These are phyloP conservation scores for Pulveroboletus ravenelii DNA, from an alignment of 768 basidiomycete genomes.

Conservation along the genomic window DNA sequence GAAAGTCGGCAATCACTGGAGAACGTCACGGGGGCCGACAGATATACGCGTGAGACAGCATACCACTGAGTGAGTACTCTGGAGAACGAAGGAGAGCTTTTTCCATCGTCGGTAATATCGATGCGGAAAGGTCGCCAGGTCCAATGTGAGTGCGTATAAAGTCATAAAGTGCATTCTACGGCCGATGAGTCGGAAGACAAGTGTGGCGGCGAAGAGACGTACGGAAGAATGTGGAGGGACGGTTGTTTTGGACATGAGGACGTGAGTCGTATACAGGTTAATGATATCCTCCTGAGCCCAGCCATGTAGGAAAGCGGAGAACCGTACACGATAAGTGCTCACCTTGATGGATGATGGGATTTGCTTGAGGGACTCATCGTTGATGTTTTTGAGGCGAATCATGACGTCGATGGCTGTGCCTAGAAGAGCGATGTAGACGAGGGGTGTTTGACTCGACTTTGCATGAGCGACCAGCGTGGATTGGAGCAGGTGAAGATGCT, in stretches of 20 bases:
- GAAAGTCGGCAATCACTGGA: constrained; percentile 55
- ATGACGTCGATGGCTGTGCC: constrained; percentile 69
- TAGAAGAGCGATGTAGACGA: constrained; percentile 47
- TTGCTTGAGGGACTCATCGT: constrained; percentile 35
- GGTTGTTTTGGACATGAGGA: constrained; percentile 64
- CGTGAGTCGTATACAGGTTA: constrained; percentile 49
- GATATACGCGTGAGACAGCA: constrained; percentile 13
- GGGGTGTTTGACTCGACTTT: constrained; percentile 44
- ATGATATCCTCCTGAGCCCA: constrained; percentile 50
- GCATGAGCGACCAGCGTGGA: constrained; percentile 46
- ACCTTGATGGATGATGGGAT: constrained; percentile 48
- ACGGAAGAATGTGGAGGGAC: constrained; percentile 61
- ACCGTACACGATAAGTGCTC: neutral
- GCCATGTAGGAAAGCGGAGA: neutral
- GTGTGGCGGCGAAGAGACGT: constrained; percentile 17
- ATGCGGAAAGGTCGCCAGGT: constrained; percentile 45
- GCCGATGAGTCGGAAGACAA: constrained; percentile 7
- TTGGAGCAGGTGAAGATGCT: constrained; percentile 47
- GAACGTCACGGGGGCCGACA: neutral
- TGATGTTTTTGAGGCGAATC: constrained; percentile 58
- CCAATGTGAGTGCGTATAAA: constrained; percentile 55
- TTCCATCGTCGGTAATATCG: constrained; percentile 69
- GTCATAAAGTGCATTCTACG: constrained; percentile 51
- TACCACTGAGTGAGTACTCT: constrained; percentile 67
- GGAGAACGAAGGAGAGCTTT: constrained; percentile 80